phyloP scores from a whole-genome alignment of 345 rosid genomes.

The Lepidium aucheri region DNA sequence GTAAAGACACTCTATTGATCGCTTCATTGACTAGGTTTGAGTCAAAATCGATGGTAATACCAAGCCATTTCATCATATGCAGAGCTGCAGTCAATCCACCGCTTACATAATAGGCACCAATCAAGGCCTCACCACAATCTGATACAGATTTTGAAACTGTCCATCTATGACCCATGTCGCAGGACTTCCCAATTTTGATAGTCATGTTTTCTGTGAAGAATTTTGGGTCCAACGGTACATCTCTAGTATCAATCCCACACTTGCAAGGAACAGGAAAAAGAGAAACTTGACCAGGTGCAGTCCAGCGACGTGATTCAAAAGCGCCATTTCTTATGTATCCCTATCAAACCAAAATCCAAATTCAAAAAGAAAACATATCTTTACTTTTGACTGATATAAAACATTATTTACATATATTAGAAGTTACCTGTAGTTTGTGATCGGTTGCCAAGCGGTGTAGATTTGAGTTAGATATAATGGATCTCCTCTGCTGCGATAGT shows the following conservation, averaged over 20 bases:
- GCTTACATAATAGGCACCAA: constrained; percentile 65
- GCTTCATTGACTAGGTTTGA: constrained; percentile 35
- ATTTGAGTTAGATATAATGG: constrained; percentile 52
- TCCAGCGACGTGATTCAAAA: constrained; percentile 90
- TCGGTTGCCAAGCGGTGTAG: constrained; percentile 56
- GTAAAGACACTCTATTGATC: constrained; percentile 39
- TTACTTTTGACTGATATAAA: not conserved
- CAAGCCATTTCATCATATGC: constrained; percentile 76
- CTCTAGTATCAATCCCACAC: constrained; percentile 51
- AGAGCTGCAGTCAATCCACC: constrained; percentile 65
- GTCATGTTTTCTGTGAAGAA: constrained; percentile 44
- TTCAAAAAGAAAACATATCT: not conserved
- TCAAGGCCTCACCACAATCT: constrained; percentile 80
- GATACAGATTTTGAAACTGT: constrained; percentile 72
- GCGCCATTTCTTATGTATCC: constrained; percentile 67
- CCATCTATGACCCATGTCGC: constrained; percentile 88
- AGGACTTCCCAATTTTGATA: constrained; percentile 47
- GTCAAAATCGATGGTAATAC: constrained; percentile 49
- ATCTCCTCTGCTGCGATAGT: constrained; percentile 36
- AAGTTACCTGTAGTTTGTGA: constrained; percentile 57
- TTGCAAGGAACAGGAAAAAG: constrained; percentile 49
- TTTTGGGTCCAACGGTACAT: constrained; percentile 65
- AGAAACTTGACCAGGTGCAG: constrained; percentile 73
- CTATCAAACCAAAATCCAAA: constrained; percentile 29
- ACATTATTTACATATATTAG: not conserved